Conservation (phyloP, 2,329 filamentous ascomycete species). For the Colletotrichum cuscutae region DNA sequence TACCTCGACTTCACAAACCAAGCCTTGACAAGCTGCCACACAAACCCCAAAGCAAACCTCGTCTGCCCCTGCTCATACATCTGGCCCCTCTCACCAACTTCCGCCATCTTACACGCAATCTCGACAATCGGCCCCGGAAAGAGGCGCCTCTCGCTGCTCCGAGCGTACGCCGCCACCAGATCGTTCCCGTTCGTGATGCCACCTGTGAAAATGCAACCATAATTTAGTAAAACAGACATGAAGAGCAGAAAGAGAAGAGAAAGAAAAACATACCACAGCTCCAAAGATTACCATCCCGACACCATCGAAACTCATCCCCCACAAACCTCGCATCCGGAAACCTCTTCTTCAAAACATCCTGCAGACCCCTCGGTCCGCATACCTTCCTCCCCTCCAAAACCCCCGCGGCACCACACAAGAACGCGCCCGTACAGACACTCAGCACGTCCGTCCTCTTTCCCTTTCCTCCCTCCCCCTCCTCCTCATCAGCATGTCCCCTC, state of each 20-base stretch:
- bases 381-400: conserved; percentile 56
- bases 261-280: conserved; percentile 54
- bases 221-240: neutral
- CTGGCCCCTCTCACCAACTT: conserved; percentile 60
- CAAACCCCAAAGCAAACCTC: conserved; percentile 44
- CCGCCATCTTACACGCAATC: conserved; percentile 53
- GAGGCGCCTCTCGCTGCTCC: conserved; percentile 47
- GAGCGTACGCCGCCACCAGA: conserved; percentile 62
- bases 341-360: conserved; percentile 49
- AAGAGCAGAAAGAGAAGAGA: neutral
- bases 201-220: conserved; percentile 43
- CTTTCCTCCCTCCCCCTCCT: neutral
- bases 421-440: conserved; percentile 62
- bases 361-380: conserved; percentile 58
- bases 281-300: conserved; percentile 65
- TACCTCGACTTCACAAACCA: conserved; percentile 39
- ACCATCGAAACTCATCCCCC: conserved; percentile 60
- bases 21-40: conserved; percentile 52
- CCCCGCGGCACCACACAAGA: conserved; percentile 59
- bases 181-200: conserved; percentile 68
- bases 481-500: conserved; percentile 47
- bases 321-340: conserved; percentile 53
- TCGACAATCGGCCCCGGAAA: conserved; percentile 57
- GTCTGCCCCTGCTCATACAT: conserved; percentile 52
- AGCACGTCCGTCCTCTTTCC: conserved; percentile 56